Percentiles rank a stretch among this genome's conserved stretches.
These are phyloP conservation scores for Quercus phellos DNA, from an alignment of 331 rosid species.

Conservation along the genomic window DNA sequence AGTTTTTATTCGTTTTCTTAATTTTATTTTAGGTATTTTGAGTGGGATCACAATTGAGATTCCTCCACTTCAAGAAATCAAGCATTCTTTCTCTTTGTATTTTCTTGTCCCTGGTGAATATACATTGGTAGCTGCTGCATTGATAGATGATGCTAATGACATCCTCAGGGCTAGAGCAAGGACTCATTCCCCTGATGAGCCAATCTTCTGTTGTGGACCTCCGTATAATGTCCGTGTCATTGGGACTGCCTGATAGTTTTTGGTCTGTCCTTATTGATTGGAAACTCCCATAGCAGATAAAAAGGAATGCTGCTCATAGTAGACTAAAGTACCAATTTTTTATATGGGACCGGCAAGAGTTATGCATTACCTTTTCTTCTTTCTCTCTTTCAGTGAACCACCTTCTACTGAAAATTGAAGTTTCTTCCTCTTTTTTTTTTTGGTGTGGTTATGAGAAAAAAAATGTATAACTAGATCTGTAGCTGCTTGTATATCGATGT, in stretches of 20 bases:
- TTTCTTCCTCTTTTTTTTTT: no score
- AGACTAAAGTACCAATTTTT: constrained; percentile 2
- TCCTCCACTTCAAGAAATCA: constrained; percentile 70
- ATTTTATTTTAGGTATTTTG: constrained; percentile 57
- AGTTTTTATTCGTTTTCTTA: not conserved
- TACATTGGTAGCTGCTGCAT: constrained; percentile 69
- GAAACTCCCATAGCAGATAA: not conserved
- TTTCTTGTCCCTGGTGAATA: constrained; percentile 95
- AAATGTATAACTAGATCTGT: not conserved
- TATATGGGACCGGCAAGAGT: constrained; percentile 16
- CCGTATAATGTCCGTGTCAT: constrained; percentile 74
- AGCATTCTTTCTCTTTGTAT: constrained; percentile 76
- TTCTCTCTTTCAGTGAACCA: not conserved
- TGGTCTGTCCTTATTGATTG: not conserved
- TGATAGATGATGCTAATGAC: constrained; percentile 78
- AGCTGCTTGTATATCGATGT: not conserved
- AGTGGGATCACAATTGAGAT: constrained; percentile 71
- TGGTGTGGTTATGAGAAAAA: not conserved
- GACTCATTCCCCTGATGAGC: constrained; percentile 64
- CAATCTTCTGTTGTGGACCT: constrained; percentile 93
- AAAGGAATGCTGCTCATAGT: constrained; percentile 6
- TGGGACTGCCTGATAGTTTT: constrained; percentile 46
- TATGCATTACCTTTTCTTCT: constrained; percentile 8
- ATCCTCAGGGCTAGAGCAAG: constrained; percentile 83
- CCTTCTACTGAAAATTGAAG: not conserved